Evolutionary conservation across 805 yeast species (phyloP).

Genomic region (Jamesozyma piceae): DNA sequence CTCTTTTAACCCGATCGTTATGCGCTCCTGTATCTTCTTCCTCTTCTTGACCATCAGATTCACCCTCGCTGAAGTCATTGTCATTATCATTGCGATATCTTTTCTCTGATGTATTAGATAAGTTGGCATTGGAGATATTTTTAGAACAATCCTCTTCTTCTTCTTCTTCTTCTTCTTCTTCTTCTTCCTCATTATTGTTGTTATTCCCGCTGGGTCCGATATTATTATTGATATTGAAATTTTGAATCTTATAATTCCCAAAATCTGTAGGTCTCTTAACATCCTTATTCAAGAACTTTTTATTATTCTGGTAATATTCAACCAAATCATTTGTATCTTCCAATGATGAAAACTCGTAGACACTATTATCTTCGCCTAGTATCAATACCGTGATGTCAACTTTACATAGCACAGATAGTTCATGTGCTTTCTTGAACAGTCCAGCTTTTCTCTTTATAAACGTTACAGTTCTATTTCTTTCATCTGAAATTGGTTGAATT

Average conservation of each 20-base stretch:
- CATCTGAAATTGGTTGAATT: constrained; percentile 84
- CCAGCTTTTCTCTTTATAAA: constrained; percentile 94
- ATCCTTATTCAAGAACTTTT: constrained; percentile 38
- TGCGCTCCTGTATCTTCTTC: neutral
- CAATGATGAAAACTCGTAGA: constrained; percentile 79
- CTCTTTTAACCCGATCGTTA: neutral
- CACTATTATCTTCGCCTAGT: constrained; percentile 69
- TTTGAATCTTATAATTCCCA: constrained; percentile 43
- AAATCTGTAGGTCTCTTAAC: constrained; percentile 56
- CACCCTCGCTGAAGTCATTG: neutral
- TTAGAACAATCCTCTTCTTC: neutral
- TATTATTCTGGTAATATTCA: constrained; percentile 30
- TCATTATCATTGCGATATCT: neutral
- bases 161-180: neutral
- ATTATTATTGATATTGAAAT: constrained; percentile 13
- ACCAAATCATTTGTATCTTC: constrained; percentile 44
- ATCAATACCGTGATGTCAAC: constrained; percentile 89
- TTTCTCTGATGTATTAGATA: no score
- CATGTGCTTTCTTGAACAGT: constrained; percentile 57
- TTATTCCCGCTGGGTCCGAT: neutral
- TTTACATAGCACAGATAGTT: constrained; percentile 76
- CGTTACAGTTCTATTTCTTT: constrained; percentile 59
- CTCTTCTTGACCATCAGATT: neutral
- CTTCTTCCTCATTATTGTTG: neutral
- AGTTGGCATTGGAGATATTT: neutral